Percentiles rank a stretch among this genome's conserved stretches.
Evolutionary conservation across 768 basidiomycete species (phyloP).

Genomic region (Clathrus columnatus): DNA sequence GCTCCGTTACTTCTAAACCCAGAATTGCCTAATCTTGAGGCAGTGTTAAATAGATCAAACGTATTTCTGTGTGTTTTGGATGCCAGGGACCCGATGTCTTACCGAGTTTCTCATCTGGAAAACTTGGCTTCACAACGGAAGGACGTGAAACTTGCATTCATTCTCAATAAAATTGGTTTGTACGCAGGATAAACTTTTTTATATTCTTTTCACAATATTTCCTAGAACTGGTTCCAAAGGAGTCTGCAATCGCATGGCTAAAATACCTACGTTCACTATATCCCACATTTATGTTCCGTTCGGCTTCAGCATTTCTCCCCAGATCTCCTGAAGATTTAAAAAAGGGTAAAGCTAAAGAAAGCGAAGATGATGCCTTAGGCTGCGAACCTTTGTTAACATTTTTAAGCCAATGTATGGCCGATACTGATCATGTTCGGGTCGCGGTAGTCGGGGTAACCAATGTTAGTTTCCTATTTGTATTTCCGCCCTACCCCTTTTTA

Average conservation of each 20-base stretch:
- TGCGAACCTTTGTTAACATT: conserved; percentile 39
- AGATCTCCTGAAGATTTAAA: conserved; percentile 18
- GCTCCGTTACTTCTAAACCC: conserved; percentile 55
- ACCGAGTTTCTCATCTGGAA: conserved; percentile 59
- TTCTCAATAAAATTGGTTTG: conserved; percentile 85
- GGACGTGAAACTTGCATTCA: conserved; percentile 47
- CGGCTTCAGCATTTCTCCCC: conserved; percentile 60
- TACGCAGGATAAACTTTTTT: conserved; percentile 12
- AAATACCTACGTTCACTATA: conserved; percentile 47
- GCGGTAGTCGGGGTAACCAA: conserved; percentile 82
- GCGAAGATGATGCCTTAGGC: conserved; percentile 54
- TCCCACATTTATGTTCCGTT: conserved; percentile 65
- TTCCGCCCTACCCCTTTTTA: neutral
- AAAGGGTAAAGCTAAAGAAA: conserved; percentile 38
- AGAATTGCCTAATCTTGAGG: conserved; percentile 49
- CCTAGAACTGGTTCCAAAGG: conserved; percentile 72
- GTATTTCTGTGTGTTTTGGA: conserved; percentile 77
- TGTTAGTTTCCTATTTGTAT: conserved; percentile 34
- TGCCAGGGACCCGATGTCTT: conserved; percentile 70
- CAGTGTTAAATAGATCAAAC: conserved; percentile 70
- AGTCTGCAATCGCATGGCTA: conserved; percentile 66
- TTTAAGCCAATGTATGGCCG: conserved; percentile 43
- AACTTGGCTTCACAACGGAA: conserved; percentile 33
- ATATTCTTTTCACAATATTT: neutral
- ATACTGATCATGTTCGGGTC: conserved; percentile 47